Conservation (phyloP, 352 stramenopile genomes). For the Phytophthora pini region DNA sequence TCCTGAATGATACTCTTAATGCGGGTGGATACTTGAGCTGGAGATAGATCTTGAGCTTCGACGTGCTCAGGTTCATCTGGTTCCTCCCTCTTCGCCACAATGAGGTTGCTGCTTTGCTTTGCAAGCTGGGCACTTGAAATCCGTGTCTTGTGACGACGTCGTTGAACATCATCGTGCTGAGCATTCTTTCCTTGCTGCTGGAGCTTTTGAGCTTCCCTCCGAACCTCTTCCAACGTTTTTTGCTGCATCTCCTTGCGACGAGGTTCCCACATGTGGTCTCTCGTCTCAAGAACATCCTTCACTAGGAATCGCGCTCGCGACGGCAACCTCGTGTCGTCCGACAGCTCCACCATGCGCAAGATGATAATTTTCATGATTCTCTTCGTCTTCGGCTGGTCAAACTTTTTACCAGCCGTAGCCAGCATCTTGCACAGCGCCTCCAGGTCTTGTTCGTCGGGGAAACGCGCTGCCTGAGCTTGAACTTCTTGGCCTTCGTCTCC, state of each 20-base stretch:
- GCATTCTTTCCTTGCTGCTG: constrained; percentile 89
- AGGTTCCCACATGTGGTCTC: constrained; percentile 88
- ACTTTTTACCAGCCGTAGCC: constrained; percentile 86
- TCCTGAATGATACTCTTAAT: constrained; percentile 91
- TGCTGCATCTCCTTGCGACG: constrained; percentile 89
- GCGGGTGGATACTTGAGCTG: constrained; percentile 60
- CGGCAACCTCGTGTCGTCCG: constrained; percentile 68
- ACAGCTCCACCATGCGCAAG: constrained; percentile 84
- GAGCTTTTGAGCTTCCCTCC: constrained; percentile 81
- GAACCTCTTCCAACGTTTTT: constrained; percentile 87
- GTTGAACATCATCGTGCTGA: constrained; percentile 81
- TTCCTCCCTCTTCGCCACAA: constrained; percentile 64
- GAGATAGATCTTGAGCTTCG: constrained; percentile 35
- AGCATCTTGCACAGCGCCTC: constrained; percentile 91
- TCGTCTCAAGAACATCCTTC: constrained; percentile 86
- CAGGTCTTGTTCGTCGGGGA: constrained; percentile 85
- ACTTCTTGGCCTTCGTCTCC: constrained; percentile 48
- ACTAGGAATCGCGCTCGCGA: constrained; percentile 84
- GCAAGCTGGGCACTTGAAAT: constrained; percentile 82
- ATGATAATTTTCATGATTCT: constrained; percentile 89
- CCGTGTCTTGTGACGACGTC: constrained; percentile 79
- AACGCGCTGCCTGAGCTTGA: constrained; percentile 71
- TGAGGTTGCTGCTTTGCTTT: constrained; percentile 80
- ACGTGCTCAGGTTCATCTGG: constrained; percentile 25
- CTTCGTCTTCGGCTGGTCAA: constrained; percentile 79